Base-by-base conservation (phyloP, 2,329 filamentous ascomycete genomes). In the Thermomyces lanuginosus region DNA sequence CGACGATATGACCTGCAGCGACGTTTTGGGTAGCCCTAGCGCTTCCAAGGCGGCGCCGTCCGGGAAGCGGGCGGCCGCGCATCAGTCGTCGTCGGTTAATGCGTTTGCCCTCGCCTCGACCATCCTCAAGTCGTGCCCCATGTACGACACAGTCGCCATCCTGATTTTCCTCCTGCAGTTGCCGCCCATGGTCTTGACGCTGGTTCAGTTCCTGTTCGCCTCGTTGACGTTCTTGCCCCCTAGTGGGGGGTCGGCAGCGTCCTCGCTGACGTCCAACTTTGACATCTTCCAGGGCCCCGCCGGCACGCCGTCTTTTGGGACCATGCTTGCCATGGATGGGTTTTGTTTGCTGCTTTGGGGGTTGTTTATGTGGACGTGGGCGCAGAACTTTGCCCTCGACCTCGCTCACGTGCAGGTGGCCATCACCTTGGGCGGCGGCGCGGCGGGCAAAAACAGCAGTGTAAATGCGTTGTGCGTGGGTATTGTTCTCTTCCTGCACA, bases 111-210 rank as follows among this genome's bases (percentile, higher is more conserved):
- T 91, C 38, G 76, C 78, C 36, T 69, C 80, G 40, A 92, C 83
- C 29, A 86, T 95, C 43, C 70, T 95, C 49, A 74, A 73, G 44
- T 82, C 83, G 27, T 86, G 84, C 44, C 86, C 86, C 28, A 72
- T 92, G 47, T 79, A 82, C 58, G 86, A 95, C 58, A 92, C 86
- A 34, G 81, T 93, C 56, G 83, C 86, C 49, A 92, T 95, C 45
- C 72, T 95, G 51, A 92, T 93, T 56, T 79, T 93, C 43, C 70
- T 95, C 40, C 78, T 93, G 55, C 84, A 92, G 49, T 72, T 93
- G 6, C 84, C 86, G 16, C 81, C 84, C 12, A 75, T 86, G 44
- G 74, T 86, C 32, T 67, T 93, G 44, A 86, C 83, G 37, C 65
- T 82, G 51, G 81, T 92, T 44, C 91, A 93, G 55, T 76, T 83